These are phyloP conservation scores for Sporothrix protearum DNA, from an alignment of 2,329 filamentous ascomycete genomes.

Conservation along the genomic window DNA sequence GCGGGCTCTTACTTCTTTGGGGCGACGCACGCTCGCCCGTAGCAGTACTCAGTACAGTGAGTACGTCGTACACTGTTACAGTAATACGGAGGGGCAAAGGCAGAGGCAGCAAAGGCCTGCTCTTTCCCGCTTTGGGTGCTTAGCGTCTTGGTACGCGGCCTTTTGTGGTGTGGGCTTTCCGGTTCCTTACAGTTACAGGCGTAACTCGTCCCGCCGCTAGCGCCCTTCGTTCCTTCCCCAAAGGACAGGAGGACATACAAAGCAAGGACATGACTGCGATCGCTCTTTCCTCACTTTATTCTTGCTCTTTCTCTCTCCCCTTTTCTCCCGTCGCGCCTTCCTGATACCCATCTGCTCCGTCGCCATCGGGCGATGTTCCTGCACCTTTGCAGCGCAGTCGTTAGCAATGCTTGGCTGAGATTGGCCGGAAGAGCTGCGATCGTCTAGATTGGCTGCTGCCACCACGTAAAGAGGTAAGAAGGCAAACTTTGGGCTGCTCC, in stretches of 20 bases:
- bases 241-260: neutral
- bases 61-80: too few species aligned
- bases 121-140: neutral
- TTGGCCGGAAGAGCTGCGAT: neutral
- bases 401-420: neutral
- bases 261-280: neutral
- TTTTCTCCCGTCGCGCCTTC: neutral
- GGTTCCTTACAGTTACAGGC: conserved; percentile 5
- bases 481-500: conserved; percentile 14
- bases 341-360: conserved; percentile 1
- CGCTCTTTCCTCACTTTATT: neutral
- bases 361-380: conserved; percentile 10
- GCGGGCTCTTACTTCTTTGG: neutral
- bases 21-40: too few species aligned
- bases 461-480: neutral
- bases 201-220: neutral
- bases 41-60: too few species aligned
- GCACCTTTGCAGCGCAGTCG: neutral
- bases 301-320: neutral
- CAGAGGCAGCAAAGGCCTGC: neutral
- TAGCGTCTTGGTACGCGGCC: neutral
- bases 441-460: neutral
- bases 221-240: neutral
- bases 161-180: neutral
- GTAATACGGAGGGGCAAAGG: neutral